Evolutionary conservation across 805 yeast genomes (phyloP).

Genomic region (Yarrowia sp.): DNA sequence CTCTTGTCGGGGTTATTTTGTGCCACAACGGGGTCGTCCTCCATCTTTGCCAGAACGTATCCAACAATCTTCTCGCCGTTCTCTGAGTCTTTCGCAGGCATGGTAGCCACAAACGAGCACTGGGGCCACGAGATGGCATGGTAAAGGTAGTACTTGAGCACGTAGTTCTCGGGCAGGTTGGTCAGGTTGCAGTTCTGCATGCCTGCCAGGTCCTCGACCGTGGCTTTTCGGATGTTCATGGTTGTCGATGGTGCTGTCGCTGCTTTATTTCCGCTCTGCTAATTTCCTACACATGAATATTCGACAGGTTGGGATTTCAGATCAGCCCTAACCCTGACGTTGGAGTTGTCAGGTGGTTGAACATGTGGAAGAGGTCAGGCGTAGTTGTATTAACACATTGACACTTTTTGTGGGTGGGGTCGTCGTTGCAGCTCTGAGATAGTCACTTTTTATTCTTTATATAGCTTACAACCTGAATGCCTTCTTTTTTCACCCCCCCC

Average conservation of each 20-base stretch:
- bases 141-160: slow-evolving; percentile 89
- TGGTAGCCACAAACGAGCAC: slow-evolving; percentile 88
- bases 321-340: slow-evolving; percentile 28
- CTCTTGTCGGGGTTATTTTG: slow-evolving; percentile 26
- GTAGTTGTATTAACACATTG: not conserved
- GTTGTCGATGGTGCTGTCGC: slow-evolving; percentile 40
- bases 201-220: slow-evolving; percentile 83
- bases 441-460: no score
- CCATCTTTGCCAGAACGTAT: slow-evolving; percentile 95
- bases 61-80: slow-evolving; percentile 82
- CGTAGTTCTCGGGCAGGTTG: slow-evolving; percentile 93
- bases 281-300: not conserved
- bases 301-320: slow-evolving; percentile 23
- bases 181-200: slow-evolving; percentile 95
- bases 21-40: slow-evolving; percentile 63
- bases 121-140: slow-evolving; percentile 97
- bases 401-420: no score
- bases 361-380: not conserved
- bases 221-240: slow-evolving; percentile 87
- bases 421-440: no score
- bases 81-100: slow-evolving; percentile 69
- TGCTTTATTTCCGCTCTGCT: not conserved
- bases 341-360: not conserved
- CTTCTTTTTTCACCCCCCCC: no score
- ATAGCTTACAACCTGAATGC: no score